These are phyloP conservation scores for Aspergillus hancockii DNA, from an alignment of 495 filamentous ascomycete species.

Conservation along the genomic window DNA sequence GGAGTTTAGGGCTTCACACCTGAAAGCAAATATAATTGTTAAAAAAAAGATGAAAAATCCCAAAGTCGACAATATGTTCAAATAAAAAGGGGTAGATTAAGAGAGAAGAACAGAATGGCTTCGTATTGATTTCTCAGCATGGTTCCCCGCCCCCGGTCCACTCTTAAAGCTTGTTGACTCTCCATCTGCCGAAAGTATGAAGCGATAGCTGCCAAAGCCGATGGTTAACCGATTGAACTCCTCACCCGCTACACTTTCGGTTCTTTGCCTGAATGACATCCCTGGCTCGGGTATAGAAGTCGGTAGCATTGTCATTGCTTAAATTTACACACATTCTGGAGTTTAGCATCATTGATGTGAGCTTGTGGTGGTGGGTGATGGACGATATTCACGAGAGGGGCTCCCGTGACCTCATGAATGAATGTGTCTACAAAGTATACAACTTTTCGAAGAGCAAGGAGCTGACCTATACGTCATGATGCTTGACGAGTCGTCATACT, in stretches of 20 bases:
- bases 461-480: too few relatives aligned
- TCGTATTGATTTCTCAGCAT: not conserved
- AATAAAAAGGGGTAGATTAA: not conserved
- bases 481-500: too few relatives aligned
- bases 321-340: not conserved
- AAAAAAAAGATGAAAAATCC: not conserved
- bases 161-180: not conserved
- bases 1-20: not conserved
- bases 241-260: not conserved
- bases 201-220: slow-evolving; percentile 19
- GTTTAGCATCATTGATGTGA: too few relatives aligned
- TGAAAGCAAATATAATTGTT: not conserved
- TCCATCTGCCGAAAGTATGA: slow-evolving; percentile 23
- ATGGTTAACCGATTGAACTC: slow-evolving; percentile 15
- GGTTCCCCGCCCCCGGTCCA: not conserved
- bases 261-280: not conserved
- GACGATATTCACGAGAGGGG: too few relatives aligned
- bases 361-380: too few relatives aligned
- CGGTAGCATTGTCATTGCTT: not conserved
- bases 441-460: too few relatives aligned
- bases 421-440: too few relatives aligned
- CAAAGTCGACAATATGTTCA: not conserved
- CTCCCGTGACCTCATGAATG: too few relatives aligned
- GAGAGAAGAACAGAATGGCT: not conserved
- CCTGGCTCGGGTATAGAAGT: not conserved